Base-by-base conservation (phyloP, 73 alveolate species). In the Breviolum minutum region DNA sequence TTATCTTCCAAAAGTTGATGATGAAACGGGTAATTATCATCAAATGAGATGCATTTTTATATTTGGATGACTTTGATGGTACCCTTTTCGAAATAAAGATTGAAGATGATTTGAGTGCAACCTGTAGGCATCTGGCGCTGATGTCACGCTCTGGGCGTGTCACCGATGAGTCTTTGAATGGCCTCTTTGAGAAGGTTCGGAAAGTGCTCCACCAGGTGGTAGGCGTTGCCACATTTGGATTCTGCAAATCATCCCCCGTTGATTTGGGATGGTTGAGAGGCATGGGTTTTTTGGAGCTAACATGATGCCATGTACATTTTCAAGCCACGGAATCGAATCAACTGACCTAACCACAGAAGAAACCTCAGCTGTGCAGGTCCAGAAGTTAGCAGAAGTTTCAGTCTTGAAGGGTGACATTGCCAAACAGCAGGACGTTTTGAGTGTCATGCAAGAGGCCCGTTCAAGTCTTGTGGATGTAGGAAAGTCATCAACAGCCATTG, bases 131-230 rank as follows among this genome's bases (percentile, higher is more conserved):
- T 80, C 61, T 92, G 79, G 98, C 98, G 69, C 90, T 92, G 61
- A 92, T 92, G 98, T 92, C 98, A 27, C 91, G 98, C 60, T 92
- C 98, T n/a, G 98, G 98, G 8, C 98, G 98, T 16, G 87, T 92
- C 48, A 80, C 86, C 8, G 98, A 92, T 27, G 98, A 92, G 48
- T 61, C 91, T 14, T 62, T 92, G 79, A 66, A 61, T 48, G 26
- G 87, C 81, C 98, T 92, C 66, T 92, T 74, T 22, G 98, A 92
- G 63, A 92, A 92, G 91, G 98, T 76, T 19, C 6, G 61, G 54
- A 40, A 40, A 40, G 54, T 3, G 54, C 54, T 40, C 54, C 0
- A 68, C 54, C 0, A 68, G 24, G 77, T 68, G 77, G 24, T 17
- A 68, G 8, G 17, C 1, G 77, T 68, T 40, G 54, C 54, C 54